Conservation (phyloP, 805 yeast genomes). For the Torulaspora quercuum region DNA sequence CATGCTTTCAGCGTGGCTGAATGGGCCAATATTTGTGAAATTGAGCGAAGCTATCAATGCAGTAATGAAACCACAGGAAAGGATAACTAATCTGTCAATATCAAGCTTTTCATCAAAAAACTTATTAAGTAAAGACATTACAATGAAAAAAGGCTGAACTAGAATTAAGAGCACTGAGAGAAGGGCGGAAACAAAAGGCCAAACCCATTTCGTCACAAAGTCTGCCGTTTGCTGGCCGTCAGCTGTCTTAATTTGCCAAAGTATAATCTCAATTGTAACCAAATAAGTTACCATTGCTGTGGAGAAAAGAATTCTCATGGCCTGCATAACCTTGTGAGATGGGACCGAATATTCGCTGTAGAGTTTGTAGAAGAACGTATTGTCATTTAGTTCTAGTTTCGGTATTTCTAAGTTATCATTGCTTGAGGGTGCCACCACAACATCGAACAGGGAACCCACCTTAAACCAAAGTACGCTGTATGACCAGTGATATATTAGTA, state of each 20-base stretch:
- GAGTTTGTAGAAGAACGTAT: slow-evolving; percentile 28
- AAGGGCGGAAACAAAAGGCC: slow-evolving; percentile 29
- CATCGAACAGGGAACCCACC: slow-evolving; percentile 26
- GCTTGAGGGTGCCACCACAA: slow-evolving; percentile 15
- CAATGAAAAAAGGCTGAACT: slow-evolving; percentile 32
- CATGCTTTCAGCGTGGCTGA: slow-evolving; percentile 27
- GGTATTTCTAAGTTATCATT: slow-evolving; percentile 11
- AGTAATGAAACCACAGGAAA: slow-evolving; percentile 19
- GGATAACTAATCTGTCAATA: slow-evolving; percentile 23
- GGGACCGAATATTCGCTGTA: slow-evolving; percentile 34
- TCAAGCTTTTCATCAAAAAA: slow-evolving; percentile 30
- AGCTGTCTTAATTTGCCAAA: slow-evolving; percentile 33
- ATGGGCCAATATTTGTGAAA: slow-evolving; percentile 31
- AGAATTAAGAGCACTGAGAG: slow-evolving; percentile 27
- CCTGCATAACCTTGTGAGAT: slow-evolving; percentile 21
- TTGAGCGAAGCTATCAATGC: slow-evolving; percentile 18
- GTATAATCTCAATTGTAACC: slow-evolving; percentile 32
- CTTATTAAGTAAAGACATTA: slow-evolving; percentile 30
- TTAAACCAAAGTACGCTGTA: slow-evolving; percentile 15
- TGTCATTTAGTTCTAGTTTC: slow-evolving; percentile 14
- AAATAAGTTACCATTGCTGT: slow-evolving; percentile 29
- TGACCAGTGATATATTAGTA: slow-evolving; percentile 13
- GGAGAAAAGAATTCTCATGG: slow-evolving; percentile 28
- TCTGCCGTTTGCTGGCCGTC: slow-evolving; percentile 21
- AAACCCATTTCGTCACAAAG: slow-evolving; percentile 23